A percentile compares a stretch with the other conserved stretches of the same genome.
Conservation (phyloP, 257 asterid genomes). For the Nicotiana otophora region DNA sequence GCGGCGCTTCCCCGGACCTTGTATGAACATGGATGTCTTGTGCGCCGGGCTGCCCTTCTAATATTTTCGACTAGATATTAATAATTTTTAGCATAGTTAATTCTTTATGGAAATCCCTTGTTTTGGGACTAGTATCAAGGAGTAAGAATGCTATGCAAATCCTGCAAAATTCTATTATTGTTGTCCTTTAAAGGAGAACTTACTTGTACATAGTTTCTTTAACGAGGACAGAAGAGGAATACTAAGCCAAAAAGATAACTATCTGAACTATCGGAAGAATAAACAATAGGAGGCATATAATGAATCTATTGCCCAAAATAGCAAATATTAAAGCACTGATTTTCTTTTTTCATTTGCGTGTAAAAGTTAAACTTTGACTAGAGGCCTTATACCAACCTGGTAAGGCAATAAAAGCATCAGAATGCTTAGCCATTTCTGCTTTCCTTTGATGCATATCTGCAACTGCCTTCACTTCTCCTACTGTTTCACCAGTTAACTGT, state of each 20-base stretch:
- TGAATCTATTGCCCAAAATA: background rate
- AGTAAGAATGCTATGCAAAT: background rate
- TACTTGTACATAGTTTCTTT: background rate
- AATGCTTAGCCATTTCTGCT: constrained; percentile 96
- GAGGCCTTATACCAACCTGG: constrained; percentile 60
- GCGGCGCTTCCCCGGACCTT: too few species aligned
- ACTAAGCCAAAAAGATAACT: background rate
- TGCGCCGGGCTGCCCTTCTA: too few species aligned
- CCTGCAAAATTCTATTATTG: background rate
- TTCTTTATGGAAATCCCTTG: background rate
- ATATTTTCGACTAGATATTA: background rate
- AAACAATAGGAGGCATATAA: background rate
- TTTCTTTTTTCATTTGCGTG: constrained; percentile 2
- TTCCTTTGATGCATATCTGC: constrained; percentile 98
- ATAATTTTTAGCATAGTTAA: background rate
- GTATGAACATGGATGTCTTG: too few species aligned
- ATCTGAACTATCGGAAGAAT: background rate
- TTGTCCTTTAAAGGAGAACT: background rate
- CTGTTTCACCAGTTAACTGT: constrained; percentile 96
- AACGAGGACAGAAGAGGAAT: background rate
- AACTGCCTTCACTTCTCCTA: constrained; percentile 98
- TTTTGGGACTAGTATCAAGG: background rate
- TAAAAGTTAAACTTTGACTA: constrained; percentile 3
- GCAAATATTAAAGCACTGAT: background rate
- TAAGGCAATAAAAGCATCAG: constrained; percentile 99